Percentiles rank a stretch among this genome's conserved stretches.
Evolutionary conservation across 306 rosid species (phyloP).

Genomic region (Prunus armeniaca): DNA sequence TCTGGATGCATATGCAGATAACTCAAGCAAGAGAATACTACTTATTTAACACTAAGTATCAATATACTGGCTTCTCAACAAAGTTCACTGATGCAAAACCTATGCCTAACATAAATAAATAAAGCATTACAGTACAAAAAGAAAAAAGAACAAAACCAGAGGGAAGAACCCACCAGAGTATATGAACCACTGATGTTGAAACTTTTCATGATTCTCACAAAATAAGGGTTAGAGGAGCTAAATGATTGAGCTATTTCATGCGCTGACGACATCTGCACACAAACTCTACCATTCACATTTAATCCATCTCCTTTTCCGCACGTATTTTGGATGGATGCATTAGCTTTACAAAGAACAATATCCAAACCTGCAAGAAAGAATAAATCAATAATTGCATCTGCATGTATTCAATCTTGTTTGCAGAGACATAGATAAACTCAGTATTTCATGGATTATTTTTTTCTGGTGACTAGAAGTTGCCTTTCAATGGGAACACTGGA

Average conservation of each 20-base stretch:
- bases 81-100: conserved; percentile 12
- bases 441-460: conserved; percentile 3
- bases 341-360: conserved; percentile 38
- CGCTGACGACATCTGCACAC: conserved; percentile 44
- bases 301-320: conserved; percentile 45
- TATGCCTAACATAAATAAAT: conserved; percentile 9
- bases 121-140: not conserved
- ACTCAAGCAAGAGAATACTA: not conserved
- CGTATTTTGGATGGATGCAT: conserved; percentile 42
- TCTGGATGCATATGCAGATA: not conserved
- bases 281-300: conserved; percentile 37
- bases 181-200: conserved; percentile 85
- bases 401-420: not conserved
- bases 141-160: conserved; percentile 11
- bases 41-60: not conserved
- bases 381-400: not conserved
- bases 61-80: not conserved
- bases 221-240: conserved; percentile 68
- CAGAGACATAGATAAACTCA: not conserved
- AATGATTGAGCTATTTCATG: conserved; percentile 68
- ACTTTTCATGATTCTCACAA: conserved; percentile 86
- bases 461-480: not conserved
- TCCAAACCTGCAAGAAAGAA: conserved; percentile 35
- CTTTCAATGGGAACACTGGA: not conserved
- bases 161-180: conserved; percentile 70